Conservation (phyloP, 169 alveolate genomes). For the Theileria annulata region DNA sequence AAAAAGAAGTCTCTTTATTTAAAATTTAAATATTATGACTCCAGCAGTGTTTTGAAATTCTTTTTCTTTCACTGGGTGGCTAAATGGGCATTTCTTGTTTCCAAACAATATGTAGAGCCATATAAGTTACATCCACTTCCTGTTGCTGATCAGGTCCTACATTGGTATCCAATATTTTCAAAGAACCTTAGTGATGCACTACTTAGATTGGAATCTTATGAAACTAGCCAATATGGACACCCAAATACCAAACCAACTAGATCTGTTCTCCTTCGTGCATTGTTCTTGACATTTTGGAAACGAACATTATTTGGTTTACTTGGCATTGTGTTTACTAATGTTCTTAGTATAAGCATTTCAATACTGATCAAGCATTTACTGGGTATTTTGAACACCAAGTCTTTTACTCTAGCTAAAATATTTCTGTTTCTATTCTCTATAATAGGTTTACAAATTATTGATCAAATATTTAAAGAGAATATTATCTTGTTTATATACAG, state of each 20-base stretch:
- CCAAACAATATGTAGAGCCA: slow-evolving; percentile 13
- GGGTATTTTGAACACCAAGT: background rate
- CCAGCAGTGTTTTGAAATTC: slow-evolving; percentile 18
- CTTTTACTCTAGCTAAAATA: background rate
- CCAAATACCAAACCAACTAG: background rate
- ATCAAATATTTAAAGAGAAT: slow-evolving; percentile 17
- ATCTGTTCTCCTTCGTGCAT: slow-evolving; percentile 12
- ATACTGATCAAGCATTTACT: too few relatives aligned
- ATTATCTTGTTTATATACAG: slow-evolving; percentile 15
- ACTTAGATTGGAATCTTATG: background rate
- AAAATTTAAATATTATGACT: slow-evolving; percentile 18
- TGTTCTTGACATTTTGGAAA: slow-evolving; percentile 14
- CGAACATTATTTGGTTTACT: slow-evolving; percentile 3
- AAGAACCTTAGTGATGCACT: slow-evolving; percentile 23
- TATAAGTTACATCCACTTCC: slow-evolving; percentile 35
- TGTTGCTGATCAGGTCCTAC: slow-evolving; percentile 30
- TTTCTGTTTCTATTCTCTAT: background rate
- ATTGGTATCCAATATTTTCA: slow-evolving; percentile 48
- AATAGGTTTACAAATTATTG: slow-evolving; percentile 5
- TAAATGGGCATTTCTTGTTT: slow-evolving; percentile 21
- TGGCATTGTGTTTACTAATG: slow-evolving; percentile 11
- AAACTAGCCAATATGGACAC: background rate
- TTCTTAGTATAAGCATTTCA: slow-evolving; percentile 17
- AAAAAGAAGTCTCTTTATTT: background rate
- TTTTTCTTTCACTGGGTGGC: slow-evolving; percentile 35